phyloP scores from a whole-genome alignment of 495 filamentous ascomycete species.

The Neurospora terricola region DNA sequence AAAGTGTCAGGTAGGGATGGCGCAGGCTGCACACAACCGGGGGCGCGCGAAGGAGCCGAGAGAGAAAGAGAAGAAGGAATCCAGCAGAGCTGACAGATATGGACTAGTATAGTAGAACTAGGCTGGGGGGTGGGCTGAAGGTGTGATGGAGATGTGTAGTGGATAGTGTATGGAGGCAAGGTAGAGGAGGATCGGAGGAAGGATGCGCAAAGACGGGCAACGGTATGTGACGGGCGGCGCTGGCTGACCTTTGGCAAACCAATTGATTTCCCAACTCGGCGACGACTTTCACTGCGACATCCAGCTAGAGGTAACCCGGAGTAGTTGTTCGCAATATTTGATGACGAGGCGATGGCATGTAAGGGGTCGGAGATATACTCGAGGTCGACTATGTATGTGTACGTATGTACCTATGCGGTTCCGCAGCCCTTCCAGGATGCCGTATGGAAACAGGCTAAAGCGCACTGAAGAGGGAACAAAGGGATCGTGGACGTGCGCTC shows the following conservation, averaged over 20 bases:
- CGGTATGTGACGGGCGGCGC: background rate
- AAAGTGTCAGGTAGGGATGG: constrained; percentile 7
- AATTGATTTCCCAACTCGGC: background rate
- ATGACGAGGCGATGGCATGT: background rate
- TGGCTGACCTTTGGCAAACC: background rate
- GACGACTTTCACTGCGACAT: background rate
- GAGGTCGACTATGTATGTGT: background rate
- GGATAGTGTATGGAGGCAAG: background rate
- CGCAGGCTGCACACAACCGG: constrained; percentile 1
- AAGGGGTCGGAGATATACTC: background rate
- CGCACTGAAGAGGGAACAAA: background rate
- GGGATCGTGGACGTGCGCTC: background rate
- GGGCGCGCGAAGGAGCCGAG: background rate
- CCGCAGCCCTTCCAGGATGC: background rate
- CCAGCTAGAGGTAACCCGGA: background rate
- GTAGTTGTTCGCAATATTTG: background rate
- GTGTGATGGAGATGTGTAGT: background rate
- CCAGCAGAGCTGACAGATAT: background rate
- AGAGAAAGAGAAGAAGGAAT: background rate
- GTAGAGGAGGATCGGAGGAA: background rate
- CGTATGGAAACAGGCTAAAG: background rate
- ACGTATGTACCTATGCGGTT: background rate
- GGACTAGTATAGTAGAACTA: background rate
- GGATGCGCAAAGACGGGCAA: background rate
- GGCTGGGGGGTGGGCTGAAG: background rate